Evolutionary conservation across 1,284 basidiomycete genomes (phyloP).

Genomic region (Dichomitus squalens): DNA sequence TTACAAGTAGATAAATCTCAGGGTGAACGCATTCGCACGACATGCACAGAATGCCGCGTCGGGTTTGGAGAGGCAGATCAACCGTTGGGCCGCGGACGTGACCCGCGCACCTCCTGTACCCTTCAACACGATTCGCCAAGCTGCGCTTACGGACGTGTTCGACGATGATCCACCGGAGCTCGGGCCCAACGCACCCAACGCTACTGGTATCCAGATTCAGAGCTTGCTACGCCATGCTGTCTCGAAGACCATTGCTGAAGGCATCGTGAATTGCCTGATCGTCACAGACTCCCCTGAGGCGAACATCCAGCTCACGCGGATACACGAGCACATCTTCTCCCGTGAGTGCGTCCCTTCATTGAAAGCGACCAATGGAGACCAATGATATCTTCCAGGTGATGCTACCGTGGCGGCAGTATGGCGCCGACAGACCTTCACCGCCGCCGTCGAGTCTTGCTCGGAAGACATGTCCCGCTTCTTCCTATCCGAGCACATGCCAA

Average conservation of each 20-base stretch:
- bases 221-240: slow-evolving; percentile 76
- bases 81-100: slow-evolving; percentile 80
- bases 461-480: slow-evolving; percentile 66
- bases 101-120: slow-evolving; percentile 58
- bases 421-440: slow-evolving; percentile 83
- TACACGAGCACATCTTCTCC: slow-evolving; percentile 83
- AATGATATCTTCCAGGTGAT: slow-evolving; percentile 52
- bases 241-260: slow-evolving; percentile 75
- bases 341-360: slow-evolving; percentile 46
- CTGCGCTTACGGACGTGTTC: slow-evolving; percentile 60
- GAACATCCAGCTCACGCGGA: slow-evolving; percentile 76
- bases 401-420: slow-evolving; percentile 81
- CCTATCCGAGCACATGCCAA: slow-evolving; percentile 66
- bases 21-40: neutral
- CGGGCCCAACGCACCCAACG: slow-evolving; percentile 28
- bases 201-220: slow-evolving; percentile 70
- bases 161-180: slow-evolving; percentile 37
- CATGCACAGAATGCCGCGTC: slow-evolving; percentile 68
- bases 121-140: slow-evolving; percentile 57
- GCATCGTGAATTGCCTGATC: slow-evolving; percentile 78
- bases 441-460: slow-evolving; percentile 74
- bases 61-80: slow-evolving; percentile 75
- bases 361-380: neutral
- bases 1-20: neutral
- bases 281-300: slow-evolving; percentile 77